phyloP scores from a whole-genome alignment of 1,139 yeast species.

The Candida sanyaensis region DNA sequence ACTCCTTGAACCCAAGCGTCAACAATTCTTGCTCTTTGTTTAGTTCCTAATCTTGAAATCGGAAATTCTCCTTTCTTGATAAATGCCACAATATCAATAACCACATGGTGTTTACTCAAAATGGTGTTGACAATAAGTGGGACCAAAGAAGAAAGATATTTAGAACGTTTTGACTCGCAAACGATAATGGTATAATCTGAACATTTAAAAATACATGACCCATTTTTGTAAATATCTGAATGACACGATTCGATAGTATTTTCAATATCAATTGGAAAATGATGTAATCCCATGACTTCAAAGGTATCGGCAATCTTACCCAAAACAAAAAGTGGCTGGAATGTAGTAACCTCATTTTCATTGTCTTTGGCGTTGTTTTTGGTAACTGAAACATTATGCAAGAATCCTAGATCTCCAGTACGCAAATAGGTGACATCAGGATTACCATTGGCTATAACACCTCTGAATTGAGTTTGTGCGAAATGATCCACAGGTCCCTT shows the following conservation, averaged over 20 bases:
- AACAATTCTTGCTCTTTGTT: slow-evolving; percentile 73
- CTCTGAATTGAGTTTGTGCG: slow-evolving; percentile 49
- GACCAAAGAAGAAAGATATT: slow-evolving; percentile 69
- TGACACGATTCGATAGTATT: slow-evolving; percentile 70
- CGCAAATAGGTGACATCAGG: slow-evolving; percentile 67
- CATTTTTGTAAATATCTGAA: slow-evolving; percentile 55
- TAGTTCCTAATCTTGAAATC: slow-evolving; percentile 68
- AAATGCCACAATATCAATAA: slow-evolving; percentile 86
- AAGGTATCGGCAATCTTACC: slow-evolving; percentile 89
- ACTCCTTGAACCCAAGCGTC: slow-evolving; percentile 56
- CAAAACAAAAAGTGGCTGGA: slow-evolving; percentile 82
- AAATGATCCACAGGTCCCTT: slow-evolving; percentile 47
- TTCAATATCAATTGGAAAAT: slow-evolving; percentile 86
- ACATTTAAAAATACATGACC: slow-evolving; percentile 76
- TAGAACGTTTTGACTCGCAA: slow-evolving; percentile 59
- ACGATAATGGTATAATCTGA: slow-evolving; percentile 82
- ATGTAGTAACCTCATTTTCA: slow-evolving; percentile 31
- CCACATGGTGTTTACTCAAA: slow-evolving; percentile 77
- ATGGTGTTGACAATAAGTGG: slow-evolving; percentile 82
- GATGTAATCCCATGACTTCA: slow-evolving; percentile 89
- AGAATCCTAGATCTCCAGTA: slow-evolving; percentile 93
- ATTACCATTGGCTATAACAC: slow-evolving; percentile 63
- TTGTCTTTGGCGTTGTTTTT: slow-evolving; percentile 30
- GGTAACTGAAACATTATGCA: slow-evolving; percentile 67
- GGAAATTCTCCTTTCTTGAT: slow-evolving; percentile 67